phyloP scores from a whole-genome alignment of 305 asterid species.

The Solanum aculeatissimum region DNA sequence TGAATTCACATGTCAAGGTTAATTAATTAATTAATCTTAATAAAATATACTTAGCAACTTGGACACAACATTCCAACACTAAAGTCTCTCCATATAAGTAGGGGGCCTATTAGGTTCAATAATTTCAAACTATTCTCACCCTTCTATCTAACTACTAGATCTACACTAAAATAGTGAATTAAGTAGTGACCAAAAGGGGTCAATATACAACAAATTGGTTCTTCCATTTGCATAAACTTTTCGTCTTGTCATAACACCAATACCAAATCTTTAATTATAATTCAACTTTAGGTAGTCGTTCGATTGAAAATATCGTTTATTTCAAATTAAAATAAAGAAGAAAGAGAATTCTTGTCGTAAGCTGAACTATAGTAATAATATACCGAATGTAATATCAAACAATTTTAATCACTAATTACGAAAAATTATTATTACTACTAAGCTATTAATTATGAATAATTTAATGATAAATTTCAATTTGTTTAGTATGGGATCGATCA shows the following conservation, averaged over 20 bases:
- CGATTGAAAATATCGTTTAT: background rate
- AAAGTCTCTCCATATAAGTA: conserved; percentile 26
- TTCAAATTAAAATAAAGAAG: background rate
- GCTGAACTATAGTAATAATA: background rate
- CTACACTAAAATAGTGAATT: background rate
- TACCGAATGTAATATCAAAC: background rate
- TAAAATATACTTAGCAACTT: conserved; percentile 10
- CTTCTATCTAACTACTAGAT: background rate
- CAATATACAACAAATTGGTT: conserved; percentile 12
- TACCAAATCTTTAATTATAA: background rate
- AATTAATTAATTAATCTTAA: conserved; percentile 12
- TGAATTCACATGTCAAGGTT: conserved; percentile 43
- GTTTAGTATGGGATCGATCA: background rate
- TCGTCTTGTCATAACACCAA: conserved; percentile 14
- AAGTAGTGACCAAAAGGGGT: background rate
- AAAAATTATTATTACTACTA: no score
- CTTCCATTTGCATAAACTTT: conserved; percentile 12
- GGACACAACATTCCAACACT: conserved; percentile 16
- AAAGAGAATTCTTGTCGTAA: background rate
- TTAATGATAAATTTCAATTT: background rate
- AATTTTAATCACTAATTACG: no score
- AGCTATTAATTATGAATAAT: background rate
- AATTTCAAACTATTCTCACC: conserved; percentile 11
- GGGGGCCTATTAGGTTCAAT: conserved; percentile 24
- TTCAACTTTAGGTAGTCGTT: background rate